Evolutionary conservation across 805 yeast genomes (phyloP).

Genomic region (Komagataella pseudopastoris): DNA sequence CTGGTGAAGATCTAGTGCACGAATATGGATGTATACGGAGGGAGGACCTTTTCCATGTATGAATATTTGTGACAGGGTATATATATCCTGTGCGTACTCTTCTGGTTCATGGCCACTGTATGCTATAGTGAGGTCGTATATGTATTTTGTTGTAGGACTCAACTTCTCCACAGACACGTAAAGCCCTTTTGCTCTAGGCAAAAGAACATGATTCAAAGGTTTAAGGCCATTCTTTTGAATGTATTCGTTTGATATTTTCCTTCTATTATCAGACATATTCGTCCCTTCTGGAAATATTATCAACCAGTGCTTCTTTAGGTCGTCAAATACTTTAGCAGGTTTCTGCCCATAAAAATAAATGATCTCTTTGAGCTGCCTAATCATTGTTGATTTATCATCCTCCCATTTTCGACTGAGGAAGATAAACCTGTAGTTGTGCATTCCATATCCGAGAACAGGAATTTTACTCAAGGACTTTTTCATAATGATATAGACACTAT

Average conservation of each 20-base stretch:
- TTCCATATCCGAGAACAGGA: conserved; percentile 79
- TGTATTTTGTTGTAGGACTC: conserved; percentile 32
- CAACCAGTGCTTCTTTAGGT: conserved; percentile 37
- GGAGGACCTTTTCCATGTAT: conserved; percentile 63
- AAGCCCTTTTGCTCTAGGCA: conserved; percentile 81
- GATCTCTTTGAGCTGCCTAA: conserved; percentile 38
- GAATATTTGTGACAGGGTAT: conserved; percentile 49
- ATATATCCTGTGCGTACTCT: conserved; percentile 69
- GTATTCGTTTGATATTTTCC: conserved; percentile 39
- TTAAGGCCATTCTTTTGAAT: conserved; percentile 37
- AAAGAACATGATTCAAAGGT: conserved; percentile 45
- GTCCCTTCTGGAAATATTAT: conserved; percentile 93
- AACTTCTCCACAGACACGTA: conserved; percentile 50
- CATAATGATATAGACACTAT: conserved; percentile 57
- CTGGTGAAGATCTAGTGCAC: conserved; percentile 39
- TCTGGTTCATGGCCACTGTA: conserved; percentile 55
- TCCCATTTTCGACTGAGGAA: conserved; percentile 82
- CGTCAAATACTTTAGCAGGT: conserved; percentile 22
- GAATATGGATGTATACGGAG: conserved; percentile 48
- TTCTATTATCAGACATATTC: conserved; percentile 57
- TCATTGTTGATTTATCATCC: conserved; percentile 48
- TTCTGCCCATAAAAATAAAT: conserved; percentile 33
- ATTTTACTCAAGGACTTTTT: conserved; percentile 59
- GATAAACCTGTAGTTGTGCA: conserved; percentile 65
- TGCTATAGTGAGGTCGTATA: conserved; percentile 78